Evolutionary conservation across 2,329 filamentous ascomycete genomes (phyloP).

Genomic region (Ambrosiella beaveri): DNA sequence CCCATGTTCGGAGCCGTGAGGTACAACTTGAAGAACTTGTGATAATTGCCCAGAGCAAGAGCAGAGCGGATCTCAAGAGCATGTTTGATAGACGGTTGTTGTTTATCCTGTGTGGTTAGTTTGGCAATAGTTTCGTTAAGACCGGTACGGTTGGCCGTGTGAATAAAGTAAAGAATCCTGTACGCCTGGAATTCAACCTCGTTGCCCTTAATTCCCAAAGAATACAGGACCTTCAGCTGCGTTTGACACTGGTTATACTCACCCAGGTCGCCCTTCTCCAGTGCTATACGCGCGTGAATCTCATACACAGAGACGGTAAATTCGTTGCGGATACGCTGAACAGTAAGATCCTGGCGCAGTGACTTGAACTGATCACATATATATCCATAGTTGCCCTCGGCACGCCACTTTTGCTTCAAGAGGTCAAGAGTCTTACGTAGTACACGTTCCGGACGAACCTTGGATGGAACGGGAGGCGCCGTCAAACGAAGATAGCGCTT

Average conservation of each 20-base stretch:
- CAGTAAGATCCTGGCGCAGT: slow-evolving; percentile 89
- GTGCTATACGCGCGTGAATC: slow-evolving; percentile 87
- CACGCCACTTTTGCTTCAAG: slow-evolving; percentile 86
- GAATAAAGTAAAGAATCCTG: slow-evolving; percentile 98
- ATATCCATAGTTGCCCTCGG: slow-evolving; percentile 86
- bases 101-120: slow-evolving; percentile 95
- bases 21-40: slow-evolving; percentile 94
- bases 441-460: slow-evolving; percentile 68
- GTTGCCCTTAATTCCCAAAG: slow-evolving; percentile 71
- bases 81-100: slow-evolving; percentile 69
- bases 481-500: slow-evolving; percentile 93
- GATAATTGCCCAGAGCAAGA: slow-evolving; percentile 85
- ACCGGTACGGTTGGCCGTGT: slow-evolving; percentile 93
- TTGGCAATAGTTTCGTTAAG: slow-evolving; percentile 97
- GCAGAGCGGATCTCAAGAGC: slow-evolving; percentile 82
- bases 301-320: slow-evolving; percentile 96
- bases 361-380: slow-evolving; percentile 99
- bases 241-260: slow-evolving; percentile 99
- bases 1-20: slow-evolving; percentile 92
- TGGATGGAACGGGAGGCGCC: slow-evolving; percentile 69
- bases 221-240: slow-evolving; percentile 82
- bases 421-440: slow-evolving; percentile 72
- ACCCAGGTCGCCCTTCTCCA: slow-evolving; percentile 98
- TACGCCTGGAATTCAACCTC: slow-evolving; percentile 96
- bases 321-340: slow-evolving; percentile 90